phyloP scores from a whole-genome alignment of 106 monocot species.

The Platanthera guangdongensis region DNA sequence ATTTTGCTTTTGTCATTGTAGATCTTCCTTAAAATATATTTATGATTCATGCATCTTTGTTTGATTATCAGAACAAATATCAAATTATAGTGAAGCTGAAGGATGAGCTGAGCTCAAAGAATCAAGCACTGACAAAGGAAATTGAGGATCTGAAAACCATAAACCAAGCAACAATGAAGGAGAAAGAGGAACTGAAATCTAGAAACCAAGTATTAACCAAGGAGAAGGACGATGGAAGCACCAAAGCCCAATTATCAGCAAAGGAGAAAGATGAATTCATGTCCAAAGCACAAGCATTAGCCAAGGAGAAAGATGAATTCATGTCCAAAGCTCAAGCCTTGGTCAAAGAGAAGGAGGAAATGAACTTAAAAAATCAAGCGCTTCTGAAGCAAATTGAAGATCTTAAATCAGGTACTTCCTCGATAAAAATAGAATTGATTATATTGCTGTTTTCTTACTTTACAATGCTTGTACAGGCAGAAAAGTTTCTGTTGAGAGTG shows the following conservation, averaged over 20 bases:
- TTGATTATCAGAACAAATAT: constrained; percentile 40
- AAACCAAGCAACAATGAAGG: constrained; percentile 42
- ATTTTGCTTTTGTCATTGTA: not conserved
- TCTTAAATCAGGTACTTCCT: constrained; percentile 51
- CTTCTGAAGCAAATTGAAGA: constrained; percentile 80
- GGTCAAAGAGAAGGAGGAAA: constrained; percentile 61
- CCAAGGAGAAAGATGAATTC: constrained; percentile 48
- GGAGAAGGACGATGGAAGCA: constrained; percentile 21
- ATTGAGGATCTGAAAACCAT: constrained; percentile 58
- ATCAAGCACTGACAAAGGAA: constrained; percentile 55
- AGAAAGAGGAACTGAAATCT: constrained; percentile 33
- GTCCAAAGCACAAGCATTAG: constrained; percentile 28
- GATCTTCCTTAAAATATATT: not conserved
- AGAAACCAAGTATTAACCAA: not conserved
- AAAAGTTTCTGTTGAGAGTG: constrained; percentile 37
- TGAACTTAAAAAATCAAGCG: constrained; percentile 56
- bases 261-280: constrained; percentile 17
- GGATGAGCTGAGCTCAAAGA: constrained; percentile 62
- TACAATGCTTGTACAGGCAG: constrained; percentile 35
- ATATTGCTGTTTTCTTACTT: constrained; percentile 8
- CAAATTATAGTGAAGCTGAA: constrained; percentile 51
- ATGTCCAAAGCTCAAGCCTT: constrained; percentile 14
- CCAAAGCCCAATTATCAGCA: constrained; percentile 23
- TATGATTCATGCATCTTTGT: constrained; percentile 3
- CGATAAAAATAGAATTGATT: not conserved